These are phyloP conservation scores for Ganoderma boninense DNA, from an alignment of 1,284 basidiomycete species.

Conservation along the genomic window DNA sequence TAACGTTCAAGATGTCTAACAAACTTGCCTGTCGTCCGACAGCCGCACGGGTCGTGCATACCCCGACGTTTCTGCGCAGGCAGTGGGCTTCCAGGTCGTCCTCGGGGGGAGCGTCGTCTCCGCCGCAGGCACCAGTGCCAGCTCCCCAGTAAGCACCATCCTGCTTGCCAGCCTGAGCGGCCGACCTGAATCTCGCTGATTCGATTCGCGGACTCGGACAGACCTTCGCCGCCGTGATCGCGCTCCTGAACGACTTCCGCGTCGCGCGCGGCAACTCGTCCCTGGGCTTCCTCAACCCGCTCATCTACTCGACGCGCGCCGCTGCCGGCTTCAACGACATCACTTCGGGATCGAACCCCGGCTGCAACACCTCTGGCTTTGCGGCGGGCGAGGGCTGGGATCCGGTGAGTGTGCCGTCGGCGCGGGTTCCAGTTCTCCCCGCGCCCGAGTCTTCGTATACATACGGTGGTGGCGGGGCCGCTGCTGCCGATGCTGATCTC, in stretches of 20 bases:
- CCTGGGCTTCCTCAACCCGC: constrained; percentile 70
- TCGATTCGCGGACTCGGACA: too few relatives aligned
- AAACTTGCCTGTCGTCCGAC: constrained; percentile 9
- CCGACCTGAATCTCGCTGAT: too few relatives aligned
- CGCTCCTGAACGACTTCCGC: constrained; percentile 68
- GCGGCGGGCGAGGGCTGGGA: constrained; percentile 66
- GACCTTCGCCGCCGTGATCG: constrained; percentile 66
- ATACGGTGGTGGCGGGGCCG: not conserved
- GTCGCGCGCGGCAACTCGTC: constrained; percentile 56
- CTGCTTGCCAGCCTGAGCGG: too few relatives aligned
- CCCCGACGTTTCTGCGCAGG: constrained; percentile 77
- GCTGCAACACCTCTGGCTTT: constrained; percentile 52
- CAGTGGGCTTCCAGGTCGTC: constrained; percentile 65
- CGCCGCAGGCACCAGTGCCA: constrained; percentile 67
- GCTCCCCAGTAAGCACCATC: too few relatives aligned
- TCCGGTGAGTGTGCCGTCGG: constrained; percentile 51
- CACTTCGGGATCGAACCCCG: constrained; percentile 53
- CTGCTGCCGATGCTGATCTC: not conserved
- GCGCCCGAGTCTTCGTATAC: not conserved
- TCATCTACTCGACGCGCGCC: constrained; percentile 58
- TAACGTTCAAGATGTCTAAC: not conserved
- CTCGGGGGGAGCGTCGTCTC: constrained; percentile 51
- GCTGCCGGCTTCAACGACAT: constrained; percentile 65
- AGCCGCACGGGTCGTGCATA: constrained; percentile 66
- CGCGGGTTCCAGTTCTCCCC: not conserved